phyloP scores from a whole-genome alignment of 768 basidiomycete genomes.

The Pleurotus tuoliensis region DNA sequence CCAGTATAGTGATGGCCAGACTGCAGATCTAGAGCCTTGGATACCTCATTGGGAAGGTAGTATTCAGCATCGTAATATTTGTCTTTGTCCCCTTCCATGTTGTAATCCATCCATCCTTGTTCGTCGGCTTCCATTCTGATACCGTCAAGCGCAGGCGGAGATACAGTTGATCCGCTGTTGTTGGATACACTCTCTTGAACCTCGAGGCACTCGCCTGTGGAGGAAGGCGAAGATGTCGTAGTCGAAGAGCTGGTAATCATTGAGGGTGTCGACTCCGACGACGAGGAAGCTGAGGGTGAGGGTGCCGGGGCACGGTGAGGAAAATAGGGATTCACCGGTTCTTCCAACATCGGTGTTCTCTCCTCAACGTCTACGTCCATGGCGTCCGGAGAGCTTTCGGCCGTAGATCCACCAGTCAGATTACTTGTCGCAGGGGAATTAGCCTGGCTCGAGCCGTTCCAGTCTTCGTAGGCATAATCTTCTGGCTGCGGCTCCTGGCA shows the following conservation, averaged over 20 bases:
- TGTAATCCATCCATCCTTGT: neutral
- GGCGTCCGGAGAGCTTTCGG: neutral
- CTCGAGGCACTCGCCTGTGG: neutral
- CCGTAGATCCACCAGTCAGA: neutral
- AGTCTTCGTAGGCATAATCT: slow-evolving; percentile 16
- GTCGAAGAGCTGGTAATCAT: slow-evolving; percentile 1
- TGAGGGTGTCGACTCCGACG: slow-evolving; percentile 13
- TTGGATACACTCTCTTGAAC: neutral
- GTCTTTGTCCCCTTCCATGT: neutral
- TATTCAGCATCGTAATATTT: slow-evolving; percentile 5
- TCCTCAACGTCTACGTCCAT: neutral
- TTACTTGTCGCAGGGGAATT: neutral
- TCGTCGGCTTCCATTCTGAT: neutral
- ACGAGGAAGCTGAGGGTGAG: slow-evolving; percentile 16
- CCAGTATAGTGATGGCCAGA: neutral
- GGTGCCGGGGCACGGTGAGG: slow-evolving; percentile 21
- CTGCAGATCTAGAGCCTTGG: slow-evolving; percentile 2
- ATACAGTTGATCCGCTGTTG: neutral
- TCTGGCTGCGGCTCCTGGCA: slow-evolving; percentile 32
- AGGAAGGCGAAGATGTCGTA: neutral
- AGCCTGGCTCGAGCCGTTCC: neutral
- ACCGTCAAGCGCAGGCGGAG: neutral
- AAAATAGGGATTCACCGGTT: slow-evolving; percentile 17
- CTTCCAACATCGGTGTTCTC: neutral
- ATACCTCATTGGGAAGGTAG: slow-evolving; percentile 6